phyloP scores from a whole-genome alignment of 352 stramenopile species.

The Globisporangium takayamanum region DNA sequence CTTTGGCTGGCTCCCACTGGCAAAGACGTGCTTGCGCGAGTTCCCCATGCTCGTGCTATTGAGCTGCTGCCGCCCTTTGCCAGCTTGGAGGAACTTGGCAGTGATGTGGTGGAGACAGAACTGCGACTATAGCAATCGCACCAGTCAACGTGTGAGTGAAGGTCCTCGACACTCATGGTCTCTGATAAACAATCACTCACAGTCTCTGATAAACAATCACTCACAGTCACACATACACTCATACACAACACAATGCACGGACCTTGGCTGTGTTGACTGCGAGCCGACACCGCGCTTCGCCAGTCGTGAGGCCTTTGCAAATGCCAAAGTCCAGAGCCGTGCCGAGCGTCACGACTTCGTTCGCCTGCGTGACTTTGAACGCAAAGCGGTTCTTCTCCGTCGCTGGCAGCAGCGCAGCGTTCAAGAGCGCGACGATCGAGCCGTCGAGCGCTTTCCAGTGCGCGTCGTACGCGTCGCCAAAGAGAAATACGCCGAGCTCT shows the following conservation, averaged over 20 bases:
- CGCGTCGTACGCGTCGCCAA: constrained; percentile 56
- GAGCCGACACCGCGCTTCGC: constrained; percentile 57
- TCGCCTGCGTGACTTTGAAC: constrained; percentile 53
- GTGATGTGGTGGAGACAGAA: constrained; percentile 79
- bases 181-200: neutral
- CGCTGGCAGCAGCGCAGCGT: constrained; percentile 53
- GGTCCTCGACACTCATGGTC: neutral
- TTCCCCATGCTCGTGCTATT: constrained; percentile 55
- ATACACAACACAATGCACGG: constrained; percentile 6
- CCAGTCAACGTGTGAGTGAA: neutral
- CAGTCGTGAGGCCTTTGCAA: constrained; percentile 60
- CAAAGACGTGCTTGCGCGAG: constrained; percentile 63
- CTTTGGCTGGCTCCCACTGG: constrained; percentile 41
- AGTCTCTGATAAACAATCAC: too few relatives aligned
- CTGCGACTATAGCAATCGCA: constrained; percentile 29
- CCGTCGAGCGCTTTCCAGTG: constrained; percentile 65
- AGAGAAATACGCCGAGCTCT: constrained; percentile 72
- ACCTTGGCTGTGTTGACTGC: constrained; percentile 68
- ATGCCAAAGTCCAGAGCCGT: constrained; percentile 66
- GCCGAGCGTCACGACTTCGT: constrained; percentile 61
- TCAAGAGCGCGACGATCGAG: constrained; percentile 60
- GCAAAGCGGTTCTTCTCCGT: constrained; percentile 75
- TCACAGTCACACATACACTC: neutral
- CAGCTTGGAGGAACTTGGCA: constrained; percentile 61
- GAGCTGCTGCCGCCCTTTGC: constrained; percentile 64